Evolutionary conservation across 805 yeast species (phyloP), one percentile per base, ranked within the genome.

Genomic region (Candida ponderosae): DNA sequence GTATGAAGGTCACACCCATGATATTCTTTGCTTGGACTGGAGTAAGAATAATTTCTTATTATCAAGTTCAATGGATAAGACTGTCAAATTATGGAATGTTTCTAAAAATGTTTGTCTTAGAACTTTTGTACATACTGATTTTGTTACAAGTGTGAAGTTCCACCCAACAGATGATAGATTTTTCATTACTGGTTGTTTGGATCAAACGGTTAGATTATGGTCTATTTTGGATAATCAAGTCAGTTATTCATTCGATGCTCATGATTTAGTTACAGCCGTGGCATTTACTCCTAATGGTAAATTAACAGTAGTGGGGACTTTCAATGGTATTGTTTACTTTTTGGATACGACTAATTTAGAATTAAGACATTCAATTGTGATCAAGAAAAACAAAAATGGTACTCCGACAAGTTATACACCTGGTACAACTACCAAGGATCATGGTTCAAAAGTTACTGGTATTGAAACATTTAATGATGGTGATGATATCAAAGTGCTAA

Each of bases 131-230:
- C 89, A 86, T 53, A 71, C 77, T n/a, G 95, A 86, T 55, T 81
- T 86, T 56, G 95, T 87, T 3, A 82, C 96, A 0, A 66, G 80
- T 9, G 83, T 83, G 4, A 72, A 70, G 35, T 89, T 89, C 56
- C 95, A 85, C 51, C 94, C 93, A 1, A 63, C 63, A 1, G 97
- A 89, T 59, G 96, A 89, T 53, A 60, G 97, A 18, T 89, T 89
- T 53, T 86, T 89, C 55, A 55, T 82, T 3, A 79, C 88, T 44
- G 90, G 95, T 6, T 81, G 90, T 36, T 62, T 88, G 43, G 95
- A 87, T 50, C 80, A 81, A 40, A 66, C 72, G 18, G 68, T 85
- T 15, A 62, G 94, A 39, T 56, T 89, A n/a, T 86, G 96, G 94
- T 81, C 90, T 1, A 79, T 89, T 20, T 65, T 88, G 33, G 97